Base-by-base conservation (phyloP, 2,329 filamentous ascomycete species). In the Monilinia vaccinii-corymbosi region DNA sequence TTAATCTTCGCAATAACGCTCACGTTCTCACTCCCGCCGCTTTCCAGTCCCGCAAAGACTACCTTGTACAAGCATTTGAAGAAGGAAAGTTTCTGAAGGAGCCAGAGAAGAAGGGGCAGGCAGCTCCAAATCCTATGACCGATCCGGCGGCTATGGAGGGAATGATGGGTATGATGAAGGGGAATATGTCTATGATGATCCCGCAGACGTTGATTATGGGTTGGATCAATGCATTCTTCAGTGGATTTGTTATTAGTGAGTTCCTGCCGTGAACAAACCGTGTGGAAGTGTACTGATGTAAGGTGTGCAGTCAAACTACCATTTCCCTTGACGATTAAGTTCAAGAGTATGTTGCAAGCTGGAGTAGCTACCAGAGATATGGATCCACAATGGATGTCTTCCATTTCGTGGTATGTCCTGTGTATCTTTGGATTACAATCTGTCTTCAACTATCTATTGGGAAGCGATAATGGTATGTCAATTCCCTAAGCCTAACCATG, bases 141-240 rank as follows among this genome's bases (percentile, higher is more conserved):
- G 94, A 99, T 73, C 95, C 95, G 25, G 88, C 88, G 51, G 91
- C 90, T 61, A 99, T 99, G 94, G 95, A 99, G 72, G 93, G 92
- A 67, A 99, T 99, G 94, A 99, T 99, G 94, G 93, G 94, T 67
- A 96, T 96, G 91, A 96, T 99, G 90, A 99, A 99, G 83, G 92
- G 92, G 61, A 96, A 99, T 73, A 96, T 99, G 89, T 93, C 94
- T 65, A 99, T 97, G 94, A 97, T 99, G 79, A 91, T 99, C 61
- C 94, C 94, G 52, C 96, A 99, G 75, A 97, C 92, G 7, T 77
- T 99, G 72, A 99, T 99, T 68, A 99, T 99, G 94, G 94, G 93
- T 66, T 99, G 94, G 94, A 97, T 99, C 73, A 99, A 99, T 77
- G 92, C 94, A 0, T 99, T 97, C 73, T 99, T 99, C 71, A 95